A percentile compares a stretch with the other conserved stretches of the same genome.
phyloP scores from a whole-genome alignment of 106 monocot genomes.

The Dendrobium huoshanense region DNA sequence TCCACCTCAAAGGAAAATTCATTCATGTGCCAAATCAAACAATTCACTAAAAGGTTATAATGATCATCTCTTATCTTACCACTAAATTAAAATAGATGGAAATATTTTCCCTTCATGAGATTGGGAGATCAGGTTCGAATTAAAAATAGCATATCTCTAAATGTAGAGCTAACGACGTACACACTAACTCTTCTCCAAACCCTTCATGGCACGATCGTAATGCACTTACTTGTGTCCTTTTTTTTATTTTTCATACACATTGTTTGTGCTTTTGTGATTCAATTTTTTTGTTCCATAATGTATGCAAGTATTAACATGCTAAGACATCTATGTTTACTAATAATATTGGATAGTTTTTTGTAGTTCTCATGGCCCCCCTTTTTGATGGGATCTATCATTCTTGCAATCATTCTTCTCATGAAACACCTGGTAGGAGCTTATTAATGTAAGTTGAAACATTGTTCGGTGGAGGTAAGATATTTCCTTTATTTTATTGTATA shows the following conservation, averaged over 20 bases:
- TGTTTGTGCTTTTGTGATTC: neutral
- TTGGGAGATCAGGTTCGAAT: no score
- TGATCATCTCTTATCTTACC: neutral
- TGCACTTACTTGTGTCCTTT: neutral
- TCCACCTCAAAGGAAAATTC: neutral
- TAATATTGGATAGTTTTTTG: constrained; percentile 28
- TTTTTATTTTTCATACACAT: neutral
- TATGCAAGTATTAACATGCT: neutral
- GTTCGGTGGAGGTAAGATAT: neutral
- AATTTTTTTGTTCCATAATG: neutral
- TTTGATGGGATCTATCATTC: constrained; percentile 77
- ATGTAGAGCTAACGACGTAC: no score
- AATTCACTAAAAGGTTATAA: neutral
- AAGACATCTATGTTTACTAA: constrained; percentile 8
- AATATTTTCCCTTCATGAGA: no score
- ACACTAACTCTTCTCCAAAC: no score
- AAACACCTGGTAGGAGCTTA: constrained; percentile 60
- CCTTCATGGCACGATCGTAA: neutral
- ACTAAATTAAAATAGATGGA: neutral
- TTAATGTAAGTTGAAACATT: neutral
- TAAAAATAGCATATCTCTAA: no score
- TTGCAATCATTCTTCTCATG: constrained; percentile 72
- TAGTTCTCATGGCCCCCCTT: constrained; percentile 95
- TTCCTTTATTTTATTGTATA: constrained; percentile 4
- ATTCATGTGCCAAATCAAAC: neutral